Base-by-base conservation (phyloP, 2,329 filamentous ascomycete genomes). In the Neopestalotiopsis sp. region DNA sequence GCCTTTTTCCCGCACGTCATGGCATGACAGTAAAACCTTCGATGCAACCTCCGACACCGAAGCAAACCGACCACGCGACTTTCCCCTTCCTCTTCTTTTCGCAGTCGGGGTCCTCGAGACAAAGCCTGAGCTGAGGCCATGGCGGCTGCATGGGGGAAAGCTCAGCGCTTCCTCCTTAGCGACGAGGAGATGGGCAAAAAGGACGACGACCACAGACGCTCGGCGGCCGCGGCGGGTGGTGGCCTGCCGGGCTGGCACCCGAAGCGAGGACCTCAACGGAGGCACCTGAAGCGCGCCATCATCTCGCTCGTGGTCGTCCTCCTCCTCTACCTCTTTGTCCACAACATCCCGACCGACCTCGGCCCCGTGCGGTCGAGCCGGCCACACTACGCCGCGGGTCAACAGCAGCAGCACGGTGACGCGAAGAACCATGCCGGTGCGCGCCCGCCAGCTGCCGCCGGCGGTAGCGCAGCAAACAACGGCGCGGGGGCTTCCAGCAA, bases 291-390 rank as follows among this genome's bases (percentile, higher is more conserved):
- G 75, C 87, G 90, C 64, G 74, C 90, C 40, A 75, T 83, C 14
- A 68, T 88, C 4, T 83, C 81, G 45, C 65, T 86, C 4, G 67
- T 86, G 61, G 81, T 86, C 42, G 79, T 85, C 61, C 75, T 86
- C 45, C 76, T 86, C 34, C 69, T 94, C 28, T 92, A 91, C 76
- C 80, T 93, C 70, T 88, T 94, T 75, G 80, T 91, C 75, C 86
- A 87, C 72, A 88, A 91, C 76, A 87, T 92, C 67, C 90, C 90
- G 9, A 76, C 81, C 72, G 74, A 81, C 70, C 73, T 85, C 70
- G 77, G 75, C 13, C 78, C 81, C 32, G 73, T 81, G 62, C 76
- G 78, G 38, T 79, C 78, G 67, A 80, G 77, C 70, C 81, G 80
- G 60, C 82, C 79, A 32, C 82, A 32, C 6, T 70, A 70, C 45